Evolutionary conservation across 331 rosid genomes (phyloP), one percentile per base, ranked within the genome.

Genomic region (Quercus tomentella): DNA sequence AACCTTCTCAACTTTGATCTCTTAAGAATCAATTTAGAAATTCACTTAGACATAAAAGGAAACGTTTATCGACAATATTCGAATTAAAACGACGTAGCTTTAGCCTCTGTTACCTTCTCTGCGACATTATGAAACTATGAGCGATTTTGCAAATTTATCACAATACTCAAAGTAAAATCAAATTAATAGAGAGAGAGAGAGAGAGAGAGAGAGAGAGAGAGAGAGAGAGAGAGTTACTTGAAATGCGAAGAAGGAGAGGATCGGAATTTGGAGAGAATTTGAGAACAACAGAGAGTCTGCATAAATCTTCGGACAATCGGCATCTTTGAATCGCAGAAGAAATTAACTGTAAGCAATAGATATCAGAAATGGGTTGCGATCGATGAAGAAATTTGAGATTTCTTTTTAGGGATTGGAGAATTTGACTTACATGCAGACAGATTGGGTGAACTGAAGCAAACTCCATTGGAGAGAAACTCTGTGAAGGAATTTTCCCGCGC

Each of bases 241-340:
- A 95, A 80, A 92, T 70, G 57, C 77, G 80, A 81, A 88, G 86
- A 28, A 74, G 55, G 8, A 51, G 84, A 45, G 55, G 87, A 80
- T 45, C 75, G 43, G 92, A 77, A 78, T 84, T 75, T 7, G 91
- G 84, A 88, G 90, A 89, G 60, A 75, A 62, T 80, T 81, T 82
- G 84, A 93, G 92, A 79, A 75, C 17, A 68, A 89, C 76, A 0
- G 96, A 89, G 70, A 93, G 84, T 67, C 96, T 80, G 89, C 97
- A 93, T 68, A 89, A 82, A 73, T 86, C 88, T 52, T 75, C 89
- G 72, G 94, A 91, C 22, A 86, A 69, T 54, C 95, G 93, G 92
- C 97, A 94, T 81, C 99, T 76, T 83, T 84, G 94, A 72, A 77
- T 88, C 18, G 99, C 93, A 51, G 87, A 90, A 75, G 96, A 89